phyloP scores from a whole-genome alignment of 768 basidiomycete genomes.

The Mycena epipterygia region DNA sequence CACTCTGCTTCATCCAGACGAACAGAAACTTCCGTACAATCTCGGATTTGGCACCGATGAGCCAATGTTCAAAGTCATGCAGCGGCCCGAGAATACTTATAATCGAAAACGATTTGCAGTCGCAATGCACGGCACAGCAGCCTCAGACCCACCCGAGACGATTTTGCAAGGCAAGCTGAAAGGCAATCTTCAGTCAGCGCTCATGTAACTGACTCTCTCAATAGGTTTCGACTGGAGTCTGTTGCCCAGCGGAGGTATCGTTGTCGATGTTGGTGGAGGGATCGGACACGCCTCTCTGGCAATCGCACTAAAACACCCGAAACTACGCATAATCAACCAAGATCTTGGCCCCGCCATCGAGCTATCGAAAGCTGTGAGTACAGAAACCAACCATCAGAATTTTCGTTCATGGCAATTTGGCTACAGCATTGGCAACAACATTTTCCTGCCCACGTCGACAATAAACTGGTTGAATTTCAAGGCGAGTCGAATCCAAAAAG shows the following conservation, averaged over 20 bases:
- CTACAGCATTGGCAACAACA: conserved; percentile 6
- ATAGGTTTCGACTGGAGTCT: conserved; percentile 38
- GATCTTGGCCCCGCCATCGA: background rate
- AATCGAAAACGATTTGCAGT: background rate
- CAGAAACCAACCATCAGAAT: background rate
- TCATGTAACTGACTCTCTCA: background rate
- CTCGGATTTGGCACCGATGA: background rate
- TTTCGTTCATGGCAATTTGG: background rate
- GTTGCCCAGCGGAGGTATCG: conserved; percentile 33
- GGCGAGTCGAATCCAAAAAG: background rate
- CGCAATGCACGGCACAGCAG: conserved; percentile 31
- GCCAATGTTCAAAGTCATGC: background rate
- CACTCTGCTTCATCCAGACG: background rate
- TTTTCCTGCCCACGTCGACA: background rate
- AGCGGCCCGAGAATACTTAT: conserved; percentile 19
- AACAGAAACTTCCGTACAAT: background rate
- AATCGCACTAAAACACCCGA: background rate
- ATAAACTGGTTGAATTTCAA: conserved; percentile 3
- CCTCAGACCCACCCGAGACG: conserved; percentile 12
- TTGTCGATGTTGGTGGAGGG: conserved; percentile 41
- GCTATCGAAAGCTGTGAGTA: background rate
- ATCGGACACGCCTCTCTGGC: background rate
- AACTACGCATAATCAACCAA: background rate
- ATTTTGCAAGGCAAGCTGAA: conserved; percentile 15
- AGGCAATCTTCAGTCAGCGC: background rate